Base-by-base conservation (phyloP, 2,329 filamentous ascomycete genomes). In the Akanthomyces uredinophilus region DNA sequence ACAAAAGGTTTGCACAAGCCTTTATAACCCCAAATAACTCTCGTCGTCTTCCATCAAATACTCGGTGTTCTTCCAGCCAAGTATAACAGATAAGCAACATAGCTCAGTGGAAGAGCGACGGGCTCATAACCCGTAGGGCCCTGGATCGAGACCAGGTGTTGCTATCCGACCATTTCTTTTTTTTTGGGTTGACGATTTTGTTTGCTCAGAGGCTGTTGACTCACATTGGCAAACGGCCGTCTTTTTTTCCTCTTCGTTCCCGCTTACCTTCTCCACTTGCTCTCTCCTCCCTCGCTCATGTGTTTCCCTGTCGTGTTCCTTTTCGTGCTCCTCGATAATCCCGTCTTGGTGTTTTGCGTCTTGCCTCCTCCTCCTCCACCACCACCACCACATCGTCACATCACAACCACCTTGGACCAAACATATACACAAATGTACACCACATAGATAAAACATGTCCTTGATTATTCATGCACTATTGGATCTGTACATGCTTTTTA, bases 131-230 rank as follows among this genome's bases (percentile, higher is more conserved):
- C 51, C 59, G 59, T 55, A 61, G 59, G 59, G 27, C 61, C 61
- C 61, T 62, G 61, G 61, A 62, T 62, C 61, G 54, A 62, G 61
- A 59, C 61, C 47, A 62, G 61, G 61, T 62, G 61, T 62, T 62
- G 61, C 61, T 62, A 62, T 47, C 52, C 5, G 22, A 22, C 3
- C 27, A n/a, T 24, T 3, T 3, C 20, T 41, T 50, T 52, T 51
- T 51, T 41, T 50, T n/a, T 35, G 11, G 10, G 7, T 3, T n/a
- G 2, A 11, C 27, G 27, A 29, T 29, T 29, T 29, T 29, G 32
- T 5, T 1, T 35, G 32, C 32, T 35, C 32, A 35, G 32, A 35
- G 32, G 7, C 18, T 4, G 44, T 18, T 47, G 44, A 47, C 22
- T 18, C 22, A 27, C 22, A 6, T 10, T 24, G 24, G 22, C 44